These are phyloP conservation scores for Durusdinium trenchii DNA, from an alignment of 73 alveolate genomes.

Conservation along the genomic window DNA sequence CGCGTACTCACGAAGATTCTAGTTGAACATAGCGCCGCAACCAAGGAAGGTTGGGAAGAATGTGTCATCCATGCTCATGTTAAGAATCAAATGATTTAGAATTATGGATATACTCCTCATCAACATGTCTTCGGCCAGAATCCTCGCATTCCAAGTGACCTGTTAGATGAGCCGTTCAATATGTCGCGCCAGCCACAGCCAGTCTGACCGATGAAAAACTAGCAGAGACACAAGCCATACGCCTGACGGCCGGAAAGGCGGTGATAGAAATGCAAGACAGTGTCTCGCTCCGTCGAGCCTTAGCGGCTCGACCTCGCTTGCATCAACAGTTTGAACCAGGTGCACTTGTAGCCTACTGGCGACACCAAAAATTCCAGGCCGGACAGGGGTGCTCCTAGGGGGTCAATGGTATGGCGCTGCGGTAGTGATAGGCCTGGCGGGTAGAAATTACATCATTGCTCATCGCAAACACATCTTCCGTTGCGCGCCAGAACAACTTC, in stretches of 20 bases:
- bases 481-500: neutral
- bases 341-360: neutral
- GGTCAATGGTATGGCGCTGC: slow-evolving; percentile 13
- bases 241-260: neutral
- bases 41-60: neutral
- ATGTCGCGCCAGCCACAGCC: neutral
- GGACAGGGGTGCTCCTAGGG: neutral
- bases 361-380: neutral
- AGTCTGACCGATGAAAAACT: neutral
- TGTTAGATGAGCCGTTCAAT: neutral
- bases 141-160: neutral
- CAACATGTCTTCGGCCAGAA: neutral
- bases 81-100: neutral
- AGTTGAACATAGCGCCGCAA: neutral
- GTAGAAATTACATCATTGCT: neutral
- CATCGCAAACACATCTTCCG: neutral
- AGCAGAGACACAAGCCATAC: neutral
- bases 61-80: neutral
- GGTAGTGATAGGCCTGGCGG: neutral
- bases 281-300: neutral
- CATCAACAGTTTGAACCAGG: neutral
- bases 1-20: neutral
- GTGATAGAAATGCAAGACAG: neutral
- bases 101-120: neutral
- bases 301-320: neutral